Conservation (phyloP, 257 asterid genomes). For the Hygrophila difformis region DNA sequence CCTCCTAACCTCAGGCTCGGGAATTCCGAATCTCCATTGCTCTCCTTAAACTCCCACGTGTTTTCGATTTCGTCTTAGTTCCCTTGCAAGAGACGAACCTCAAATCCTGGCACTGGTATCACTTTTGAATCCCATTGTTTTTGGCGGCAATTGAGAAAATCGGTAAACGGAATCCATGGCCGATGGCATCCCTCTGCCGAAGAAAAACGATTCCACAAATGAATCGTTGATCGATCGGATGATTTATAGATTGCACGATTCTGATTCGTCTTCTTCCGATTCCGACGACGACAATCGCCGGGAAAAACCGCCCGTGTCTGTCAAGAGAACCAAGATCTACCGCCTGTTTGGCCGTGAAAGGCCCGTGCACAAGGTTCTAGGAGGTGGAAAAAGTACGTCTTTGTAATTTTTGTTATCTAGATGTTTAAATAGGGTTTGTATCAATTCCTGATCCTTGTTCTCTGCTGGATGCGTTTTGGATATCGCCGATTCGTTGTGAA, state of each 20-base stretch:
- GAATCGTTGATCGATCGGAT: constrained; percentile 59
- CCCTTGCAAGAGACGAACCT: too few relatives aligned
- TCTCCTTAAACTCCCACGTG: constrained; percentile 7
- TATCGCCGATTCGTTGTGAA: too few relatives aligned
- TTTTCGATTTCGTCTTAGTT: too few relatives aligned
- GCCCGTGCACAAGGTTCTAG: constrained; percentile 71
- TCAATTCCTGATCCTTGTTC: too few relatives aligned
- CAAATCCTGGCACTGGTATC: too few relatives aligned
- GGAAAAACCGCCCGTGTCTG: constrained; percentile 33
- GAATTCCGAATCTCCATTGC: constrained; percentile 17
- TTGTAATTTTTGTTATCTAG: too few relatives aligned
- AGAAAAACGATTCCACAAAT: constrained; percentile 38
- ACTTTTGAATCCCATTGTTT: neutral
- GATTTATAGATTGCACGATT: constrained; percentile 42
- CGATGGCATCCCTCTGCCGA: constrained; percentile 47
- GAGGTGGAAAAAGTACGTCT: constrained; percentile 76
- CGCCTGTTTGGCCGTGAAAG: constrained; percentile 72
- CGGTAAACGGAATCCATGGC: constrained; percentile 46
- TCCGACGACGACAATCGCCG: constrained; percentile 47
- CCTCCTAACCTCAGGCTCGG: constrained; percentile 33
- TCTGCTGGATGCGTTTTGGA: too few relatives aligned
- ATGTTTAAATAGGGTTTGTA: too few relatives aligned
- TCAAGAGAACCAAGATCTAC: constrained; percentile 59
- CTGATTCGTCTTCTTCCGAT: constrained; percentile 64
- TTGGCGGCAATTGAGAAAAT: constrained; percentile 30